Base-by-base conservation (phyloP, 1,139 yeast species). In the Nadsonia starkeyi-henricii region DNA sequence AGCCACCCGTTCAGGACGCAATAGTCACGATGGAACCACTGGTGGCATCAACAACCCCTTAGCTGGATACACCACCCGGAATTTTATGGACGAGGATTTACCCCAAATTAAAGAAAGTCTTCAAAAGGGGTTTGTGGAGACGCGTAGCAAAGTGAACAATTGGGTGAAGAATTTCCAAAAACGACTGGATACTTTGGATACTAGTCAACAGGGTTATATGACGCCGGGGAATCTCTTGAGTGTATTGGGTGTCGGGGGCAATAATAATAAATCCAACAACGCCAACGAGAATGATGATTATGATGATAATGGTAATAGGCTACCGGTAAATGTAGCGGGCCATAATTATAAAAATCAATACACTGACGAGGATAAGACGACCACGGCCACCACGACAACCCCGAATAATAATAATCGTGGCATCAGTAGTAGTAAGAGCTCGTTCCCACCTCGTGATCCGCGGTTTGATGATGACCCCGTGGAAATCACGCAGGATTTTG, bases 91-190 rank as follows among this genome's bases (percentile, higher is more conserved):
- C 51, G 75, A 73, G 53, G 80, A 75, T 50, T 57, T 76, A 47
- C 81, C 81, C 12, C 86, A 80, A 58, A 69, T 85, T 56, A 79
- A 77, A 58, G 85, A 83, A 49, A 77, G 79, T 47, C 74, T 86
- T 52, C 72, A 77, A 48, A 82, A 81, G 60, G 93, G 95, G 28
- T 72, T 88, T 48, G 89, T 81, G 59, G 96, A 88, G 58, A 91
- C 97, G 1, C 77, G 81, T 52, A 73, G 77, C 45, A 83, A 84
- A 48, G 78, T 91, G 51, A 81, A 84, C 55, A 77, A 79, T 23
- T 88, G 96, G 94, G 82, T 89, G 52, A 77, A 78, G 56, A 86
- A 82, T 20, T 62, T 86, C 52, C 75, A 81, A 44, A 79, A 78
- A 68, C 77, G 74, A 58, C 69, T 82, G 52, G 66, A 64, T 43